Evolutionary conservation across 164 flowering plant genomes (phyloP).

Genomic region (Santalum album): DNA sequence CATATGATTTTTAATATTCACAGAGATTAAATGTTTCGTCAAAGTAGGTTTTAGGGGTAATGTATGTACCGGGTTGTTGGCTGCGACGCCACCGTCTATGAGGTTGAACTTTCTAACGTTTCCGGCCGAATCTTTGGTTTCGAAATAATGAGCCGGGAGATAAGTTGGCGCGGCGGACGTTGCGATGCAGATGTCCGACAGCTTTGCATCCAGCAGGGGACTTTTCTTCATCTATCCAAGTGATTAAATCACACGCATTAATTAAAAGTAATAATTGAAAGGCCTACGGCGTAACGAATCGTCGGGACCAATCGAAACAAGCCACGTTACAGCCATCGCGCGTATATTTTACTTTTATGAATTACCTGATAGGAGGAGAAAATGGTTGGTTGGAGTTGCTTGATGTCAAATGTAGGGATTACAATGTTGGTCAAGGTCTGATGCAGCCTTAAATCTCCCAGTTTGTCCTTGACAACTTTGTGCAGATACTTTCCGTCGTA

Average conservation of each 20-base stretch:
- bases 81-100: not conserved
- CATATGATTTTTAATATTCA: constrained; percentile 31
- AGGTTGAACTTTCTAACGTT: not conserved
- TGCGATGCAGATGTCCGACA: not conserved
- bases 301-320: not conserved
- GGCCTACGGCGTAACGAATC: not conserved
- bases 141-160: not conserved
- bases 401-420: constrained; percentile 42
- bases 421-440: constrained; percentile 35
- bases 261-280: not conserved
- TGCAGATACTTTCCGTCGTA: constrained; percentile 34
- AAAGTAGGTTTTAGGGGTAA: not conserved
- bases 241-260: too few species aligned
- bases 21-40: constrained; percentile 3
- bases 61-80: not conserved
- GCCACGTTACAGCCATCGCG: too few species aligned
- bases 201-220: constrained; percentile 18
- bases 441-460: constrained; percentile 17
- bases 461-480: constrained; percentile 17
- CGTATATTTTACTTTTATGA: not conserved
- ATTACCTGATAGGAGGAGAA: constrained; percentile 33
- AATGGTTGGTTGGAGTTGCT: constrained; percentile 31
- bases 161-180: not conserved
- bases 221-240: constrained; percentile 16
- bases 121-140: not conserved